Base-by-base conservation (phyloP, 2,329 filamentous ascomycete genomes). In the Spiromastix sp. region DNA sequence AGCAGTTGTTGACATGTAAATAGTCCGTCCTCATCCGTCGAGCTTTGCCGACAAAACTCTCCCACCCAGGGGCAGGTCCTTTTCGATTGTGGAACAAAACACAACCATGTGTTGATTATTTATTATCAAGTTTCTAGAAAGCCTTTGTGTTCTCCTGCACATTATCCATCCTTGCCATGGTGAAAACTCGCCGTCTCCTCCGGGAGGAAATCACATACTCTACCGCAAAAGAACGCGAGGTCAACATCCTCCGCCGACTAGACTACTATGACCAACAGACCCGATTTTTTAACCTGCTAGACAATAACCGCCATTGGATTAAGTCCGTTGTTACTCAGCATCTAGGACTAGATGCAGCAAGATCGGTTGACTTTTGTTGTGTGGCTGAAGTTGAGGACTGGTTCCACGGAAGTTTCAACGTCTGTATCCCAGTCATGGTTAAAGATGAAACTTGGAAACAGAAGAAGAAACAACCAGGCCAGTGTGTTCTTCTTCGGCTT, bases 331-430 rank as follows among this genome's bases (percentile, higher is more conserved):
- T 41, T 11, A 25, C 35, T 10, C 36, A 39, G 20, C 41, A 43
- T 17, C 32, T 43, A 3, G 32, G 29, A 8, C 30, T 36, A 17
- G 9, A 9, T 21, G 18, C 13, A 20, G n/a, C n/a, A n/a, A 30
- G 30, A 22, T 38, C 41, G 7, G 9, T 30, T 7, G 26, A 43
- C 9, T 12, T 22, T n/a, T 41, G 35, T 15, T 13, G 8, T 5
- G 27, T 41, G 21, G 31, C 18, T 5, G 36, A 37, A 1, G 10
- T 20, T 3, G 33, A 30, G 10, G 32, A 44, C 17, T 47, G 43
- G 45, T 4, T 45, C 3, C 19, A 41, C 39, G 45, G 45, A 9
- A 39, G 32, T 21, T 47, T 42, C 37, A 47, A 47, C 12, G 27
- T 39, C 9, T 45, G 45, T 26, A 34, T 45, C 7, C 41, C 41